Percentiles rank a stretch among this genome's conserved stretches.
phyloP scores from a whole-genome alignment of 2,329 filamentous ascomycete species.

The Xylaria sp. region DNA sequence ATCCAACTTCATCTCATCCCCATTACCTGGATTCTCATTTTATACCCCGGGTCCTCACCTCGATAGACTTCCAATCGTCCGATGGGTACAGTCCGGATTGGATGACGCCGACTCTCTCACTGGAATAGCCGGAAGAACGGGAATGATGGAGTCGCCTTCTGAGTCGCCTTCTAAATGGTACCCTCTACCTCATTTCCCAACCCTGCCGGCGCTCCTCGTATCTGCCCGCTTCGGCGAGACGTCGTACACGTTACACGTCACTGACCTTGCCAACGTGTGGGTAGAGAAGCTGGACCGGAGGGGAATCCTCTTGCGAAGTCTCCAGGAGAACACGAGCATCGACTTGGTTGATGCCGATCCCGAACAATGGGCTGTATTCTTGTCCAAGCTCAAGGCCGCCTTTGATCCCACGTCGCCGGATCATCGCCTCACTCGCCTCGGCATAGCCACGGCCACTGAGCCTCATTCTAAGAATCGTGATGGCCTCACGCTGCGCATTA shows the following conservation, averaged over 20 bases:
- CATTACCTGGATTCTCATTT: background rate
- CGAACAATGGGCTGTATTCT: conserved; percentile 73
- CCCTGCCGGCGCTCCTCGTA: conserved; percentile 70
- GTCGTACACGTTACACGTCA: conserved; percentile 73
- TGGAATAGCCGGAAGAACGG: background rate
- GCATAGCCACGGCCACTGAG: conserved; percentile 51
- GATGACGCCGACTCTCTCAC: background rate
- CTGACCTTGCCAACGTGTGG: conserved; percentile 81
- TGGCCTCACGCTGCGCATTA: conserved; percentile 64
- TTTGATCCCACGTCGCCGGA: conserved; percentile 59
- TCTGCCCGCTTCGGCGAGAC: conserved; percentile 65
- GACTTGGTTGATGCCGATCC: conserved; percentile 74
- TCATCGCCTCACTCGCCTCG: conserved; percentile 58
- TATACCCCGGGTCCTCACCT: background rate
- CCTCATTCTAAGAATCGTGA: conserved; percentile 48
- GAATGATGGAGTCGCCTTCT: conserved; percentile 39
- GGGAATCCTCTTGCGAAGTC: conserved; percentile 71
- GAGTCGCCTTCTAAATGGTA: conserved; percentile 55
- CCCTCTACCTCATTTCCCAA: conserved; percentile 57
- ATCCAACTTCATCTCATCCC: background rate
- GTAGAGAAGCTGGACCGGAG: conserved; percentile 69
- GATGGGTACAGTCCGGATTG: background rate
- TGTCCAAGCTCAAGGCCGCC: conserved; percentile 68
- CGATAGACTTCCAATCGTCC: background rate
- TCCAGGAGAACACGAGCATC: conserved; percentile 73